Evolutionary conservation across 345 rosid genomes (phyloP).

Genomic region (Kernera saxatilis): DNA sequence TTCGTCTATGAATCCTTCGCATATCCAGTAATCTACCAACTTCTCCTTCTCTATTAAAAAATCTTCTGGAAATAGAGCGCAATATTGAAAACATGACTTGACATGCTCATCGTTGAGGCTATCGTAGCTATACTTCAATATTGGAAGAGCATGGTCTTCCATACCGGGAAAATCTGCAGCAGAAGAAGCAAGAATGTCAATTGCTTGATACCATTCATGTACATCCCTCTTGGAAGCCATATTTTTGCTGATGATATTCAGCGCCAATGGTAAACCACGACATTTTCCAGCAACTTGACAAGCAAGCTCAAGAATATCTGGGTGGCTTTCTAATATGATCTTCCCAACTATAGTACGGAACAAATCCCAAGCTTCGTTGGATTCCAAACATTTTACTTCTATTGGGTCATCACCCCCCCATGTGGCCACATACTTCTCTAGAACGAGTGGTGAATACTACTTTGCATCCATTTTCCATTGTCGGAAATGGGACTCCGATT

Average conservation of each 20-base stretch:
- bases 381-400: not conserved
- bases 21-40: not conserved
- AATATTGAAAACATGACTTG: not conserved
- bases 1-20: not conserved
- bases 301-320: conserved; percentile 15
- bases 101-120: not conserved
- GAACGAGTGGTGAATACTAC: conserved; percentile 21
- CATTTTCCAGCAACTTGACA: conserved; percentile 25
- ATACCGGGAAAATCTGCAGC: not conserved
- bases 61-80: not conserved
- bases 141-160: conserved; percentile 17
- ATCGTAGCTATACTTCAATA: not conserved
- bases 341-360: not conserved
- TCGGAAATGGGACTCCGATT: conserved; percentile 14
- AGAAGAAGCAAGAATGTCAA: conserved; percentile 19
- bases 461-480: not conserved
- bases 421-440: conserved; percentile 2
- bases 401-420: conserved; percentile 2
- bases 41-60: not conserved
- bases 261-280: conserved; percentile 36
- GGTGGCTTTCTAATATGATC: not conserved
- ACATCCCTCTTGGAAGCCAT: conserved; percentile 26
- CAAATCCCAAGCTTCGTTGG: conserved; percentile 20
- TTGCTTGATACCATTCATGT: conserved; percentile 31
- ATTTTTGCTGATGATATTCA: conserved; percentile 26